These are phyloP conservation scores for Jackrogersella minutella DNA, from an alignment of 495 filamentous ascomycete species.

Conservation along the genomic window DNA sequence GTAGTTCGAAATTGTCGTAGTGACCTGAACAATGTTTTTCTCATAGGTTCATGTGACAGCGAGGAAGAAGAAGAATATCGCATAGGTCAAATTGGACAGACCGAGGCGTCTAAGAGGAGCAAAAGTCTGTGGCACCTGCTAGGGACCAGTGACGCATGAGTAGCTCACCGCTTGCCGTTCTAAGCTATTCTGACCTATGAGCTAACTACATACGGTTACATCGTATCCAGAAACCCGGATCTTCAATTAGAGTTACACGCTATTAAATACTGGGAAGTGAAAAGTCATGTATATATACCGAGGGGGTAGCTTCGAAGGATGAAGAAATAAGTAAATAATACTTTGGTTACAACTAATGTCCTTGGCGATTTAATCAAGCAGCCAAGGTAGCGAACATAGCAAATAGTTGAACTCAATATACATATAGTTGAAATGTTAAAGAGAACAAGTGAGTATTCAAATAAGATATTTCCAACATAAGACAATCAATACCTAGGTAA, in stretches of 20 bases:
- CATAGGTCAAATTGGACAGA: constrained; percentile 20
- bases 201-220: background rate
- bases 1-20: background rate
- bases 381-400: no score
- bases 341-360: no score
- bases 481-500: no score
- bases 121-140: constrained; percentile 31
- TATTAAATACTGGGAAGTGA: background rate
- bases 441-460: no score
- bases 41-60: constrained; percentile 31
- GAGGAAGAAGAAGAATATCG: constrained; percentile 9
- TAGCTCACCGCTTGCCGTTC: constrained; percentile 29
- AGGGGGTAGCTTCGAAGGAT: background rate
- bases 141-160: constrained; percentile 34
- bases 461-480: background rate
- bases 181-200: background rate
- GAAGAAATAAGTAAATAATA: no score
- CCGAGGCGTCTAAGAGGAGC: constrained; percentile 26
- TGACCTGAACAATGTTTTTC: constrained; percentile 7
- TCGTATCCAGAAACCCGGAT: constrained; percentile 26
- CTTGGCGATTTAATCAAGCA: no score
- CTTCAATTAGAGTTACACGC: constrained; percentile 13
- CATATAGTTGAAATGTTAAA: no score
- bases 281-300: background rate
- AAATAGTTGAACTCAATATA: no score